phyloP scores from a whole-genome alignment of 306 rosid genomes.

The Lotus japonicus region DNA sequence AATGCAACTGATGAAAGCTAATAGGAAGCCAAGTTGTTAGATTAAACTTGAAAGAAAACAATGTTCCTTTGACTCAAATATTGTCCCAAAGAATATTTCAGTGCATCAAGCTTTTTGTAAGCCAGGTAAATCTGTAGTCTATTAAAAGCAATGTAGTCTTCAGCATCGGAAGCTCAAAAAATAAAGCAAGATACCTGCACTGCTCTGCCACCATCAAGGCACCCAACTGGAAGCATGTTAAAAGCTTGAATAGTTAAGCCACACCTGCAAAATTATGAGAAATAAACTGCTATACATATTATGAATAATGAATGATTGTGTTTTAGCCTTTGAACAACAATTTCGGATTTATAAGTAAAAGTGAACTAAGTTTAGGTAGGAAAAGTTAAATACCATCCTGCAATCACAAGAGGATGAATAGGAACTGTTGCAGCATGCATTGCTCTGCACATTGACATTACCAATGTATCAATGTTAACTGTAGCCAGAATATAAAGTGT shows the following conservation, averaged over 20 bases:
- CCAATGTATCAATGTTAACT: slow-evolving; percentile 14
- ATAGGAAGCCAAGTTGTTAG: background rate
- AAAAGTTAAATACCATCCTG: slow-evolving; percentile 78
- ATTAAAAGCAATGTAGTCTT: slow-evolving; percentile 3
- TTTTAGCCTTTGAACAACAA: slow-evolving; percentile 14
- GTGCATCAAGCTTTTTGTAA: background rate
- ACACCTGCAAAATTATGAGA: slow-evolving; percentile 60
- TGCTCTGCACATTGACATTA: slow-evolving; percentile 52
- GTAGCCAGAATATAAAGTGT: background rate
- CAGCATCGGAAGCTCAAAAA: slow-evolving; percentile 15
- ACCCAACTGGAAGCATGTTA: slow-evolving; percentile 98
- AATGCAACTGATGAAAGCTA: background rate
- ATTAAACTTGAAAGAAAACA: background rate
- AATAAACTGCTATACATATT: slow-evolving; percentile 1
- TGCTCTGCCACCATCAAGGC: slow-evolving; percentile 98
- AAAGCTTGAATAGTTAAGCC: slow-evolving; percentile 93
- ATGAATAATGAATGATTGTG: background rate
- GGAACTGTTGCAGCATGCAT: slow-evolving; percentile 88
- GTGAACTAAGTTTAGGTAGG: slow-evolving; percentile 19
- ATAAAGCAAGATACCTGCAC: slow-evolving; percentile 55
- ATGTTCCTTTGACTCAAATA: background rate
- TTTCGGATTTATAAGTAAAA: slow-evolving; percentile 3
- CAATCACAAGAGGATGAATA: slow-evolving; percentile 94
- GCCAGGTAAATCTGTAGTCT: background rate
- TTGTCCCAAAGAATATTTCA: background rate